Evolutionary conservation across 495 filamentous ascomycete genomes (phyloP), one percentile per base, ranked within the genome.

Genomic region (Letharia columbiana): DNA sequence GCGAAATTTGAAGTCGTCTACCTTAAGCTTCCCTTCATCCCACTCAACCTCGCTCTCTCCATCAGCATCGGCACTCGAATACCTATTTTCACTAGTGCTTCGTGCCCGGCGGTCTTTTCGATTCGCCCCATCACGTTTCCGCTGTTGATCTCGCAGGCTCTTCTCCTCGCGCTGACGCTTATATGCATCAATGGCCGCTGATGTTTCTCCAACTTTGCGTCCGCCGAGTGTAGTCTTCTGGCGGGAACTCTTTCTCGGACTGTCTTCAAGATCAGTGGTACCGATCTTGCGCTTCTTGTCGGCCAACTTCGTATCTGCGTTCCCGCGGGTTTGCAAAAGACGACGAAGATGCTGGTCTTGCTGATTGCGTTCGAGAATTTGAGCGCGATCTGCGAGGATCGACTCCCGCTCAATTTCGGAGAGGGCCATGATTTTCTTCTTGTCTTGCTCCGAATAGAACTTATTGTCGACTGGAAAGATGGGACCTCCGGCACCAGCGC

Each of bases 381-480:
- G 84, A n/a, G 87, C 87, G 68, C 95, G 91, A 66, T 93, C 90
- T 33, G 92, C 92, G 11, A 99, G 84, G 60, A 96, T 83, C 72
- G 90, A 83, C 75, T 99, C 94, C 57, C 94, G 89, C 71, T 92
- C 85, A 37, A 97, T 86, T 73, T 97, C 91, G 4, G 92, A 87
- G 84, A 97, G 87, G 40, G 83, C 85, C 82, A 92, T 86, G 63
- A 99, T 93, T 39, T 88, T 82, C 28, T 82, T 81, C 74, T 90
- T 95, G 72, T 99, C 94, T 44, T 86, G 81, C 20, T 84, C 81
- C 61, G 87, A 89, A 66, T 84, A 83, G 78, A 91, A 98, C 40
- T 92, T 87, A 60, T 91, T 91, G 54, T 98, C 95, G 67, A 96
- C 81, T 0, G 94, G 91, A 71, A 91, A 98, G 41, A 90, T 85